These are phyloP conservation scores for Monosporascus sp. DNA, from an alignment of 2,329 filamentous ascomycete genomes.

Conservation along the genomic window DNA sequence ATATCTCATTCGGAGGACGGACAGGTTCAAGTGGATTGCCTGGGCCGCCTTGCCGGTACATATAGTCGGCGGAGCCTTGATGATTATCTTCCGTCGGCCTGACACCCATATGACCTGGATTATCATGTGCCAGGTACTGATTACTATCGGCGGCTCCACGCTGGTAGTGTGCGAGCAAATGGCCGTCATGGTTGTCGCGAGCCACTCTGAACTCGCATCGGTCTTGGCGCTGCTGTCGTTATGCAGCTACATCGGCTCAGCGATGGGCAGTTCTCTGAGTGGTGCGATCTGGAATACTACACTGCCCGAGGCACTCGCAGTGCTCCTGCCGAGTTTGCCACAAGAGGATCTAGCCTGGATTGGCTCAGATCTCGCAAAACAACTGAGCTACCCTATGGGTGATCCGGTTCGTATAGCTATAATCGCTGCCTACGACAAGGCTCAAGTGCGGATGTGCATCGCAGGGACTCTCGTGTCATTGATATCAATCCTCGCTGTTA, in stretches of 20 bases:
- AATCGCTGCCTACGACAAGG: slow-evolving; percentile 28
- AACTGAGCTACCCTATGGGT: slow-evolving; percentile 30
- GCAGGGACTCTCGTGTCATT: slow-evolving; percentile 24
- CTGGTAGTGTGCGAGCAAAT: slow-evolving; percentile 52
- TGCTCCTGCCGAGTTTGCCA: slow-evolving; percentile 20
- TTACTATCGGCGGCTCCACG: slow-evolving; percentile 48
- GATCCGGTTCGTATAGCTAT: slow-evolving; percentile 28
- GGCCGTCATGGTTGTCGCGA: slow-evolving; percentile 50
- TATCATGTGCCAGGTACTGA: slow-evolving; percentile 51
- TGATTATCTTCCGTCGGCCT: slow-evolving; percentile 49
- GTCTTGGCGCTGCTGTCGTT: slow-evolving; percentile 39
- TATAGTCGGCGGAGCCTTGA: slow-evolving; percentile 46
- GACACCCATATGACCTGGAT: slow-evolving; percentile 42
- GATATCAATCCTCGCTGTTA: slow-evolving; percentile 24
- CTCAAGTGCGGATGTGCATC: slow-evolving; percentile 32
- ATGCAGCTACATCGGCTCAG: slow-evolving; percentile 29
- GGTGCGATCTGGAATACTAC: slow-evolving; percentile 39
- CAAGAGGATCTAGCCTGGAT: slow-evolving; percentile 21
- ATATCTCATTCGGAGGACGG: slow-evolving; percentile 39
- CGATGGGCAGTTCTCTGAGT: slow-evolving; percentile 39
- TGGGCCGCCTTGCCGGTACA: slow-evolving; percentile 44
- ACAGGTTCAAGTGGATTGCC: slow-evolving; percentile 44
- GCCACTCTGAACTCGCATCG: slow-evolving; percentile 49
- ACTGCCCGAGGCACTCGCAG: slow-evolving; percentile 22
- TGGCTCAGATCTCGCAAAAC: slow-evolving; percentile 27